These are phyloP conservation scores for Pseudogymnoascus sp. DNA, from an alignment of 2,329 filamentous ascomycete genomes.

Conservation along the genomic window DNA sequence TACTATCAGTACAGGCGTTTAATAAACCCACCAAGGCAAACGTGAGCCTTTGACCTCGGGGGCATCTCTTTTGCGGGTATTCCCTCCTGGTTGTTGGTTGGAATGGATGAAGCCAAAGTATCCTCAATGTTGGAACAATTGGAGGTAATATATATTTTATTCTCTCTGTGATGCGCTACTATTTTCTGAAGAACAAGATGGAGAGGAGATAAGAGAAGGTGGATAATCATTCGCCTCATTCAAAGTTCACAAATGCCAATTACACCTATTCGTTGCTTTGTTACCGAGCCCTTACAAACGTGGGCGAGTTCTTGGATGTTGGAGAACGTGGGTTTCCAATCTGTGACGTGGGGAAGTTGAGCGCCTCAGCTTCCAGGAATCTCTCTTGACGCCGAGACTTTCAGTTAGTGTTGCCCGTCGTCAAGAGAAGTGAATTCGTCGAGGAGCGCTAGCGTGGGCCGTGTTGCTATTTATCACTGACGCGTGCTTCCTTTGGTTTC, in stretches of 20 bases:
- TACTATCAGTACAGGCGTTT: not conserved
- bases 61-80: not conserved
- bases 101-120: not conserved
- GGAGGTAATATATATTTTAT: not conserved
- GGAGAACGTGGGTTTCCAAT: not conserved
- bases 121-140: not conserved
- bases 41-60: too few relatives aligned
- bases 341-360: not conserved
- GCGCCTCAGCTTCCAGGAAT: not conserved
- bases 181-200: not conserved
- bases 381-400: not conserved
- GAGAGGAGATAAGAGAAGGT: not conserved
- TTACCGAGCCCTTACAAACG: not conserved
- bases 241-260: not conserved
- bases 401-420: not conserved
- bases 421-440: not conserved
- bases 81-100: not conserved
- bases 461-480: not conserved
- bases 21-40: not conserved
- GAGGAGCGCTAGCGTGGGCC: not conserved
- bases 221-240: not conserved
- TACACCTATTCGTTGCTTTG: not conserved
- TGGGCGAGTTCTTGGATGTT: not conserved
- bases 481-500: not conserved
- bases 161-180: not conserved